A percentile compares a stretch with the other conserved stretches of the same genome.
These are phyloP conservation scores for Mortierella sp. DNA, from an alignment of 371 early-diverging fungal species.

Conservation along the genomic window DNA sequence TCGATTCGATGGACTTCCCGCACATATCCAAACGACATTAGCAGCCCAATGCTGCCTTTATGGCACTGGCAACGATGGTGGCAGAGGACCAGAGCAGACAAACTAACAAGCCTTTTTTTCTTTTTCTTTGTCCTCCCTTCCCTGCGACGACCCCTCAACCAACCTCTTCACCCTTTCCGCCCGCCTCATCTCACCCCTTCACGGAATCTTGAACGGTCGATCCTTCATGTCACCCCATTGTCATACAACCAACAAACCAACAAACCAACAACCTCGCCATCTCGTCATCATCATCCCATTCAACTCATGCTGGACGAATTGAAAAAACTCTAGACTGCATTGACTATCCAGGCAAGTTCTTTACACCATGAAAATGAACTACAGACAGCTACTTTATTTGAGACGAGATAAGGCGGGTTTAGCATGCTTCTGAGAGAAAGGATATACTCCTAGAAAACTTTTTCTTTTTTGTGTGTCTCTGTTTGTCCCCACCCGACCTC, in stretches of 20 bases:
- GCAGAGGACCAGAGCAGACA: background rate
- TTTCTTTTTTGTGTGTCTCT: background rate
- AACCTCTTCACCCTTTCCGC: no score
- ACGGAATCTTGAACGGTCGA: constrained; percentile 12
- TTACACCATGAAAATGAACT: background rate
- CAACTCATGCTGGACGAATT: constrained; percentile 4
- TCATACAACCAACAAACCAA: background rate
- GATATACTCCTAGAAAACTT: background rate
- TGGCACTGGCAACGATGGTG: background rate
- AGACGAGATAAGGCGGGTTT: background rate
- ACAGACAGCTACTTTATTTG: background rate
- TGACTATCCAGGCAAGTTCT: constrained; percentile 22
- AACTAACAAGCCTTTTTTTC: background rate
- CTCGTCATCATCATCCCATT: background rate
- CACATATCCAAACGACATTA: background rate
- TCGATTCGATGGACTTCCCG: background rate
- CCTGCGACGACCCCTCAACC: background rate
- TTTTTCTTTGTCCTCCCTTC: background rate
- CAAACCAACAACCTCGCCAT: background rate
- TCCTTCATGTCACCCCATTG: constrained; percentile 7
- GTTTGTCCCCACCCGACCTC: background rate
- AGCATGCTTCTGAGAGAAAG: background rate
- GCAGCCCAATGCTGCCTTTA: no score
- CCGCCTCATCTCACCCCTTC: constrained; percentile 6
- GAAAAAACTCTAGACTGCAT: constrained; percentile 16